These are phyloP conservation scores for Solanum hybrid DNA, from an alignment of 305 asterid genomes.

Conservation along the genomic window DNA sequence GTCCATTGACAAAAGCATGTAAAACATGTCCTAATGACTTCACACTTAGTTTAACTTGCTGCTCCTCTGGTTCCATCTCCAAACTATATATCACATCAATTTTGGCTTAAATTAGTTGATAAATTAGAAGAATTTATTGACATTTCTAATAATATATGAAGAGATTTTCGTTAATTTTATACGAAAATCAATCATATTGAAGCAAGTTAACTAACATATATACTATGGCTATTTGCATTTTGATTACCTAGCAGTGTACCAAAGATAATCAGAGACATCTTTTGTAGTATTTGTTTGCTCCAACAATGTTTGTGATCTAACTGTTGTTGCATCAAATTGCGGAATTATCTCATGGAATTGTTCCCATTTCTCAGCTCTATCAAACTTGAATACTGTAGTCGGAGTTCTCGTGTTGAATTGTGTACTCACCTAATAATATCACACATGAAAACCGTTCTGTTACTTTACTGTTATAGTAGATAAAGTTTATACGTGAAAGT, in stretches of 20 bases:
- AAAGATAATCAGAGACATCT: conserved; percentile 77
- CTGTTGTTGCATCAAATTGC: conserved; percentile 25
- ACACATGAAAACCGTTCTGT: neutral
- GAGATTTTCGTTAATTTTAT: neutral
- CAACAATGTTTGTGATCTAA: conserved; percentile 40
- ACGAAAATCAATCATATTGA: neutral
- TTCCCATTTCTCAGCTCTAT: conserved; percentile 41
- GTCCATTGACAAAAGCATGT: conserved; percentile 57
- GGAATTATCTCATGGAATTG: conserved; percentile 48
- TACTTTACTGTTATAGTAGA: neutral
- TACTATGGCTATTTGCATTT: neutral
- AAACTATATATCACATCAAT: conserved; percentile 24
- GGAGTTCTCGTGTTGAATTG: conserved; percentile 35
- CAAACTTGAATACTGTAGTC: conserved; percentile 28
- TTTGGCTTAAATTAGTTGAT: neutral
- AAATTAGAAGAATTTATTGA: neutral
- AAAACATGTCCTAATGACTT: conserved; percentile 62
- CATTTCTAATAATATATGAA: too few relatives aligned
- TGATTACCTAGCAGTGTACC: conserved; percentile 73
- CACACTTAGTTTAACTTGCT: conserved; percentile 32
- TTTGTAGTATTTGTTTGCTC: conserved; percentile 77
- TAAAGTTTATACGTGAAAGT: neutral
- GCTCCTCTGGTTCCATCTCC: conserved; percentile 17
- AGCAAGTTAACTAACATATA: neutral
- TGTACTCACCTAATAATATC: conserved; percentile 29